phyloP scores from a whole-genome alignment of 331 rosid genomes.

The Malus hybrid region DNA sequence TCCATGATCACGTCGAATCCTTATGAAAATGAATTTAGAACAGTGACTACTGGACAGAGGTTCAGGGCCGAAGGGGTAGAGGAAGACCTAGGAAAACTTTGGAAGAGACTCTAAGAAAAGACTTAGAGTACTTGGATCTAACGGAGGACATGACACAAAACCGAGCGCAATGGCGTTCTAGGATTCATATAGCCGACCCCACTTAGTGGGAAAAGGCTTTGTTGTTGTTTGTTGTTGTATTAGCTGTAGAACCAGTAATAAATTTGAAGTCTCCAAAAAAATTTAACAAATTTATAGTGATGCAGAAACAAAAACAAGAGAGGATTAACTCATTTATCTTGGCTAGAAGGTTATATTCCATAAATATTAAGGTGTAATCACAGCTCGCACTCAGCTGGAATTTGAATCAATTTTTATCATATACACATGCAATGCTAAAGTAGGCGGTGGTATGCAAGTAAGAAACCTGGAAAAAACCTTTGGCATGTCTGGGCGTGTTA shows the following conservation, averaged over 20 bases:
- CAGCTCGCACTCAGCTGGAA: background rate
- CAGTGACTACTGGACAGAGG: too few species aligned
- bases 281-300: background rate
- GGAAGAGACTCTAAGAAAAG: too few species aligned
- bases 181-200: too few species aligned
- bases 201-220: too few species aligned
- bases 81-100: too few species aligned
- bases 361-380: background rate
- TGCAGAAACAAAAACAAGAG: background rate
- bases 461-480: slow-evolving; percentile 70
- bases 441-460: background rate
- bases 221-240: background rate
- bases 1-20: too few species aligned
- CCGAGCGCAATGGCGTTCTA: too few species aligned
- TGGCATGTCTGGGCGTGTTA: slow-evolving; percentile 97
- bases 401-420: background rate
- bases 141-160: too few species aligned
- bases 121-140: too few species aligned
- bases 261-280: background rate
- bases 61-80: too few species aligned
- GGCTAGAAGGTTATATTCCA: background rate
- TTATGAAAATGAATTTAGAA: too few species aligned
- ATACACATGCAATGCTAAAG: background rate
- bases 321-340: background rate
- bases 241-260: background rate